Base-by-base conservation (phyloP, 352 stramenopile species). In the Globisporangium megalacanthum region DNA sequence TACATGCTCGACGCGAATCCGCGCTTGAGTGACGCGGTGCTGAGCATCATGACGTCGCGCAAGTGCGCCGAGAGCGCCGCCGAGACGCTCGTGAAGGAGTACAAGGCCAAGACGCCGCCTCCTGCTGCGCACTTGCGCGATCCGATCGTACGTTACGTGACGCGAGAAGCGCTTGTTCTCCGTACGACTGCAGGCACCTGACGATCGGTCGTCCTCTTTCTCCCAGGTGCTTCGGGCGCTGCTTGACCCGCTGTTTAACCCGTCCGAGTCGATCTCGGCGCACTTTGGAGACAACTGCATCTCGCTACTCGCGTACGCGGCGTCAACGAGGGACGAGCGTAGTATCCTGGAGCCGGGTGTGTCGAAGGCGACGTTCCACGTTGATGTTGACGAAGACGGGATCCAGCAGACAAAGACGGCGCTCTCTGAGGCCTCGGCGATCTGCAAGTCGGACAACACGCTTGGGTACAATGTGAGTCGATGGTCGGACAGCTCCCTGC, bases 391-490 rank as follows among this genome's bases (percentile, higher is more conserved):
- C 37, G 56, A 72, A 15, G 66, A 76, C 6, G 75, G 82, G 8
- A 64, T 93, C 8, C 70, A 87, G 39, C 65, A 71, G 14, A 89
- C 80, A 1, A 91, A 89, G 58, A 75, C 72, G 39, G 81, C 83
- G 4, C 66, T 95, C 0, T 56, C 79, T 13, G 83, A 91, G 37
- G 83, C 83, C 15, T 95, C 85, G 29, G 62, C 71, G 11, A 80
- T 92, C 36, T 95, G 85, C 68, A 83, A 88, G 53, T 91, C 83
- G 6, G 85, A 95, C 53, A 79, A 90, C 60, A 95, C 85, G 4
- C 73, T 95, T 44, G 83, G 83, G 20, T 95, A 93, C 64, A 95
- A 92, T 70, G 83, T 94, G 0, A 42, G 29, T 47, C 19, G 54
- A 4, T 10, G 54, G 15, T 6, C 13, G 10, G n/a, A 14, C 4